phyloP scores from a whole-genome alignment of 768 basidiomycete species.

The Tubosaeta brunneosetosa region DNA sequence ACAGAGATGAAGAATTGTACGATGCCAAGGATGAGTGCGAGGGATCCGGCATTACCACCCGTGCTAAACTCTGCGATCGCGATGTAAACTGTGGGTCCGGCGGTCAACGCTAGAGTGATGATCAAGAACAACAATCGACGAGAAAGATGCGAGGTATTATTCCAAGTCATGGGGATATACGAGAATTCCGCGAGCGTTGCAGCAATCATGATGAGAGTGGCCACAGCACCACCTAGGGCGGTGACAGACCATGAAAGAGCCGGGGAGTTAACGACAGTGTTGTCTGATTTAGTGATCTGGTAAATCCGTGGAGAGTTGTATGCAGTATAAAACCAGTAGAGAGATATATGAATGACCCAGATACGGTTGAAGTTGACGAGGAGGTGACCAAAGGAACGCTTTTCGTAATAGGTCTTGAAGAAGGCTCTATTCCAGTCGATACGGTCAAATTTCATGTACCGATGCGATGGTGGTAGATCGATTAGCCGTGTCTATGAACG shows the following conservation, averaged over 20 bases:
- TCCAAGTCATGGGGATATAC: slow-evolving; percentile 98
- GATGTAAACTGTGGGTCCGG: slow-evolving; percentile 92
- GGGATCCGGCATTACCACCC: slow-evolving; percentile 55
- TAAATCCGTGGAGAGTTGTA: slow-evolving; percentile 92
- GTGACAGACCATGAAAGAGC: slow-evolving; percentile 92
- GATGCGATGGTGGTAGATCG: slow-evolving; percentile 83
- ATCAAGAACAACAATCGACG: slow-evolving; percentile 86
- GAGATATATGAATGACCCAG: slow-evolving; percentile 94
- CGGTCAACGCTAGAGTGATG: slow-evolving; percentile 86
- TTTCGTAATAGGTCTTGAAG: slow-evolving; percentile 99
- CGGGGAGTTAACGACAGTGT: slow-evolving; percentile 49
- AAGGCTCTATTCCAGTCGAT: slow-evolving; percentile 96
- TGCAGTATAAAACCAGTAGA: slow-evolving; percentile 96
- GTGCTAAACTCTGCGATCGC: slow-evolving; percentile 69
- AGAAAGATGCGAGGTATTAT: slow-evolving; percentile 93
- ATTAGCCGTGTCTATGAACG: slow-evolving; percentile 72
- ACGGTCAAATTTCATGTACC: slow-evolving; percentile 95
- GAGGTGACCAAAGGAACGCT: slow-evolving; percentile 93
- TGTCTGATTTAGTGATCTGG: slow-evolving; percentile 32
- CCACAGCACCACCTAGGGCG: slow-evolving; percentile 91
- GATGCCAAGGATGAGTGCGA: slow-evolving; percentile 90
- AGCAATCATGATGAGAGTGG: slow-evolving; percentile 93
- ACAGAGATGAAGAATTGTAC: slow-evolving; percentile 96
- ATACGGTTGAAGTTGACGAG: slow-evolving; percentile 99
- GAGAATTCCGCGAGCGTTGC: slow-evolving; percentile 95